Evolutionary conservation across 768 basidiomycete genomes (phyloP).

Genomic region (Rubroboletus satanas): DNA sequence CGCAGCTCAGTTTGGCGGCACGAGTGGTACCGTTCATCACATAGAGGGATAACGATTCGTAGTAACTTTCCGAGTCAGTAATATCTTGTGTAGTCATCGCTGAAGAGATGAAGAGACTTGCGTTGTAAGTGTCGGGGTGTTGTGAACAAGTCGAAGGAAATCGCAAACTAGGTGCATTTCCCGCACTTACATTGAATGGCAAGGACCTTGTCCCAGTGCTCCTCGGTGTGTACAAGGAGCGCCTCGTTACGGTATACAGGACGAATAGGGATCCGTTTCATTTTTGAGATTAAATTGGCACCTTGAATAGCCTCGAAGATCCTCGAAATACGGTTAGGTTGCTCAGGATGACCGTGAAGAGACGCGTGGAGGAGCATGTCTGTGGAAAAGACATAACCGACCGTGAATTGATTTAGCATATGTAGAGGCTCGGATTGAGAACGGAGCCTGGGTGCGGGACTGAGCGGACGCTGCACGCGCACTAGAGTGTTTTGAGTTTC

Average conservation of each 20-base stretch:
- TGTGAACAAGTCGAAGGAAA: conserved; percentile 1
- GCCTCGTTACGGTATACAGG: conserved; percentile 74
- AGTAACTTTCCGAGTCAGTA: conserved; percentile 71
- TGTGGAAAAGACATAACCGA: conserved; percentile 83
- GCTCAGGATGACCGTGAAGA: conserved; percentile 68
- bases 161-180: background rate
- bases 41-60: conserved; percentile 90
- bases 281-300: conserved; percentile 57
- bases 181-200: conserved; percentile 69
- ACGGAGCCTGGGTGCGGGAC: conserved; percentile 18
- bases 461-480: conserved; percentile 14
- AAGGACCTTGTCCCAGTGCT: conserved; percentile 88
- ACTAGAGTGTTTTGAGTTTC: background rate
- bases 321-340: conserved; percentile 68
- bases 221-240: conserved; percentile 84
- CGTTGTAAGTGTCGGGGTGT: conserved; percentile 12
- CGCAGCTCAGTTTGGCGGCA: conserved; percentile 85
- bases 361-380: conserved; percentile 85
- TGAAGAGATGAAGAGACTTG: conserved; percentile 29
- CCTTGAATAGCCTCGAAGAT: conserved; percentile 68
- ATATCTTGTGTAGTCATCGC: conserved; percentile 76
- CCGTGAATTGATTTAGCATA: conserved; percentile 30
- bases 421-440: conserved; percentile 34
- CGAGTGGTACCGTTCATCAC: conserved; percentile 81
- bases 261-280: conserved; percentile 76